phyloP scores from a whole-genome alignment of 129 eudicot genomes.

The Deinandra increscens region DNA sequence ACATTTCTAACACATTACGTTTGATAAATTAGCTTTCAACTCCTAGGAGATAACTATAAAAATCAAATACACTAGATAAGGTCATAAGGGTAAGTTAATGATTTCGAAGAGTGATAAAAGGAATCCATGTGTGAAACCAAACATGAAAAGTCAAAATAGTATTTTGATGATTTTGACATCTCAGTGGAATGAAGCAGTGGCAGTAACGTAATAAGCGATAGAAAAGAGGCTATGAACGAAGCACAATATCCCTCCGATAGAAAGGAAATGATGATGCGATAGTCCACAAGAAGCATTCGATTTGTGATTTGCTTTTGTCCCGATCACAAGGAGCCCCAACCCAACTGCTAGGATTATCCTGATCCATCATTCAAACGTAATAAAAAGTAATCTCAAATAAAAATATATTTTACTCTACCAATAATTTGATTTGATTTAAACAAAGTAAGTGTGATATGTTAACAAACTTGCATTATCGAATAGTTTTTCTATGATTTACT shows the following conservation, averaged over 20 bases:
- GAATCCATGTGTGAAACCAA: constrained; percentile 14
- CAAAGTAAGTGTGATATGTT: too few species aligned
- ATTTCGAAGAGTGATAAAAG: not conserved
- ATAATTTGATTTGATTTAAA: too few species aligned
- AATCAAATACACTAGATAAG: not conserved
- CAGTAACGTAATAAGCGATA: constrained; percentile 71
- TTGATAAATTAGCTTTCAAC: not conserved
- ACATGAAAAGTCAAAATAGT: not conserved
- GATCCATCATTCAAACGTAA: constrained; percentile 9
- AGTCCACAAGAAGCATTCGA: constrained; percentile 78
- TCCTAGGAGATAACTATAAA: not conserved
- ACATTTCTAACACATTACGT: not conserved
- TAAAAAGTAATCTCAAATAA: not conserved
- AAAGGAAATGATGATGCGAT: constrained; percentile 70
- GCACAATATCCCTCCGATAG: constrained; percentile 86
- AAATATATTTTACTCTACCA: too few species aligned
- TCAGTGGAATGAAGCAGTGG: constrained; percentile 42
- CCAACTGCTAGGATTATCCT: constrained; percentile 74
- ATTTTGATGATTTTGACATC: constrained; percentile 18
- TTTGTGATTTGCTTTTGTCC: constrained; percentile 68
- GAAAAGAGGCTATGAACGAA: constrained; percentile 77
- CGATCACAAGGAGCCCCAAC: constrained; percentile 65
- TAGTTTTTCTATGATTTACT: too few species aligned
- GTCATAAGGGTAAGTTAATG: constrained; percentile 2
- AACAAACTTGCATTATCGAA: too few species aligned